Base-by-base conservation (phyloP, 768 basidiomycete genomes). In the Chalciporus pseudorubinellus region DNA sequence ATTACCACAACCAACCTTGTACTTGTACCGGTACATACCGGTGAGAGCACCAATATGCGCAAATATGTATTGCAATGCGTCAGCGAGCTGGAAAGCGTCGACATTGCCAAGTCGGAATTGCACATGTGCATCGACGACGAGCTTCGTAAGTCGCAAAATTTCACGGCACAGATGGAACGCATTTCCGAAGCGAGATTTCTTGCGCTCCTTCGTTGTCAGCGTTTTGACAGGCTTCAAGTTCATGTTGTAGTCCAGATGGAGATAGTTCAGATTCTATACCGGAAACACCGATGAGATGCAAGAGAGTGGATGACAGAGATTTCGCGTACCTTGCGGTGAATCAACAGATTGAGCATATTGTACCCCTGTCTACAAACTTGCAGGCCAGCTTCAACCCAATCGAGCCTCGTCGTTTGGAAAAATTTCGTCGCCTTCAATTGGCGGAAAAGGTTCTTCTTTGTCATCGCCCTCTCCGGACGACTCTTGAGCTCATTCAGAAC, bases 1-100 rank as follows among this genome's bases (percentile, higher is more conserved):
- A 38, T 44, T 28, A 16, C 34, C 21, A 21, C 21, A 34, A 65
- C 77, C 10, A 53, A 87, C 87, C 83, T 98, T 98, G 78, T 99
- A 99, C 77, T 98, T 98, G 78, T 98, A 98, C 24, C 95, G 86
- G 74, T 99, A 99, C 97, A 99, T 99, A 61, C 97, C 97, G 4
- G 97, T 99, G 59, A 99, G 75, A 22, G 97, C 95, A 64, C 97
- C 97, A 51, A 99, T 92, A 64, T 99, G 97, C 2, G 82, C 89
- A 62, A 98, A 98, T 63, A 93, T 95, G 70, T 98, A 99, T 69
- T 99, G 97, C 20, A 99, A 76, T 1, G 97, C 97, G 58, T 99
- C 97, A 16, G 97, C 97, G 44, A 99, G 84, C 70, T 99, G 97
- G 82, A 99, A 99, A 2, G 95, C 97, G 62, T 99, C 97, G 26